Base-by-base conservation (phyloP, 2,329 filamentous ascomycete species). In the Fusarium sp. region DNA sequence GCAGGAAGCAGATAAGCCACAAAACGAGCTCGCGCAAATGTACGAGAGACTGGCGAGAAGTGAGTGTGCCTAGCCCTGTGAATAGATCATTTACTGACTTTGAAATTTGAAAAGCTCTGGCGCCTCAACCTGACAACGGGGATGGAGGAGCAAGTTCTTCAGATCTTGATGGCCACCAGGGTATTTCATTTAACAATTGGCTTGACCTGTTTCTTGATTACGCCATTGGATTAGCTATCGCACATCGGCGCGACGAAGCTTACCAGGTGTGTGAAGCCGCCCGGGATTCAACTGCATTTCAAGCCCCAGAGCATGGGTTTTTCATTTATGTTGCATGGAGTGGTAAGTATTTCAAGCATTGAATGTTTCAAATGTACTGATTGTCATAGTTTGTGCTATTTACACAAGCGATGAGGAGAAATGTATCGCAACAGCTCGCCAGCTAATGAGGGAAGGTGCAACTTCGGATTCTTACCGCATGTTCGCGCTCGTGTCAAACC, bases 121-220 rank as follows among this genome's bases (percentile, higher is more conserved):
- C 76, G 28, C 77, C 79, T n/a, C 70, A 74, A 26, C 59, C 63
- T 15, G 75, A 74, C n/a, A 57, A 70, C 18, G 57, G 62, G 23
- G 69, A 62, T 18, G 44, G 56, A 44, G 71, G 73, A 26, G 72
- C 53, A 71, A 77, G 36, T 75, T 71, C 45, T 77, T 71, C 47
- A 76, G 75, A 30, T 76, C 79, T 75, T 6, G 80, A 81, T 28
- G 83, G 76, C 62, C 94, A 93, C 75, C 90, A 93, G 70, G 92
- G 91, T 9, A 92, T 98, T 46, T 83, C 89, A 0, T 97, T 98
- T 75, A 84, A 90, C 60, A 86, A 89, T 46, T 99, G 96, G 96
- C 86, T 97, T 4, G 92, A 97, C 71, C 85, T 97, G 1, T 97
- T 99, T 76, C 86, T 97, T 36, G 92, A 96, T 74, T 97, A 97